These are phyloP conservation scores for Colletotrichum caudatum DNA, from an alignment of 2,329 filamentous ascomycete species.

Conservation along the genomic window DNA sequence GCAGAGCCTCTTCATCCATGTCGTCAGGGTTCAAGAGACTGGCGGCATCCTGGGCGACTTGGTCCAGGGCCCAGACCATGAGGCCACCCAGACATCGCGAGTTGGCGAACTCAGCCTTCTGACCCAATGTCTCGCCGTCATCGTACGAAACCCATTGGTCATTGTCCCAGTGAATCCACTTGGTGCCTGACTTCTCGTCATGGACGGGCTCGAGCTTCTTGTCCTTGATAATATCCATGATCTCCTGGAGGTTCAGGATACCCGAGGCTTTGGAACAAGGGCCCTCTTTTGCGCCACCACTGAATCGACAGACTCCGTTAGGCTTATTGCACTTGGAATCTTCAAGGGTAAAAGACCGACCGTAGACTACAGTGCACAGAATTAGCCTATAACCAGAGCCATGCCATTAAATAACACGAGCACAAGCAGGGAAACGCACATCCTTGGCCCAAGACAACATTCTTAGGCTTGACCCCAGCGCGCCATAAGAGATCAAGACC, in stretches of 20 bases:
- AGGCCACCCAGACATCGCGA: slow-evolving; percentile 46
- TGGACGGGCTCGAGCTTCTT: slow-evolving; percentile 17
- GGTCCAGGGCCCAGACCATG: slow-evolving; percentile 46
- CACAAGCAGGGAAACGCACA: slow-evolving; percentile 2
- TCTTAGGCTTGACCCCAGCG: slow-evolving; percentile 54
- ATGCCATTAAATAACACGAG: slow-evolving; percentile 58
- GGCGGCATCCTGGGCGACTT: slow-evolving; percentile 37
- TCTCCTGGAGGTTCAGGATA: slow-evolving; percentile 46
- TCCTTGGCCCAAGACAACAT: slow-evolving; percentile 55
- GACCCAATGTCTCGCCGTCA: slow-evolving; percentile 42
- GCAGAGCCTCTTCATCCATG: neutral
- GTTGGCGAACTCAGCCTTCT: slow-evolving; percentile 44
- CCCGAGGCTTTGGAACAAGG: slow-evolving; percentile 38
- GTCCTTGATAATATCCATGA: slow-evolving; percentile 41
- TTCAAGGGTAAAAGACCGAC: slow-evolving; percentile 3
- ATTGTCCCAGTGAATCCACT: slow-evolving; percentile 44
- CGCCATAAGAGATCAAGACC: slow-evolving; percentile 61
- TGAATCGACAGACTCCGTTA: slow-evolving; percentile 39
- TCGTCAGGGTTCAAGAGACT: slow-evolving; percentile 31
- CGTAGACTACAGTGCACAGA: slow-evolving; percentile 28
- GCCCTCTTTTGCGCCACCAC: slow-evolving; percentile 34
- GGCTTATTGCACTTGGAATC: slow-evolving; percentile 39
- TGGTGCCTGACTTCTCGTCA: slow-evolving; percentile 47
- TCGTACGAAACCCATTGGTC: slow-evolving; percentile 51
- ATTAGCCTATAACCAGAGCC: slow-evolving; percentile 43